A percentile compares a stretch with the other conserved stretches of the same genome.
phyloP scores from a whole-genome alignment of 345 rosid species.

The Eucalyptus brandiana region DNA sequence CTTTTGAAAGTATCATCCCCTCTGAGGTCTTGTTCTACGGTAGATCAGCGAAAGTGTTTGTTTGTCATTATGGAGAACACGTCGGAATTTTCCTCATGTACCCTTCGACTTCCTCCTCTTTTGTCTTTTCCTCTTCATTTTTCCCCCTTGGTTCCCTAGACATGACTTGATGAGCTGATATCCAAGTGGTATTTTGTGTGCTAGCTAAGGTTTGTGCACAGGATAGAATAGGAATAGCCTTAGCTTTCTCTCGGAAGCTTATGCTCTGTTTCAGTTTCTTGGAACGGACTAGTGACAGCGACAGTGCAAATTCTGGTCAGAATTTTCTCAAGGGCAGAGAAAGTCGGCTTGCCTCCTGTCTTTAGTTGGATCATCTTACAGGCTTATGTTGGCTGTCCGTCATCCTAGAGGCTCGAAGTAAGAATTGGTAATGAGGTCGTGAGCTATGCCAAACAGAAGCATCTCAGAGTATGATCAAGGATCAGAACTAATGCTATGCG shows the following conservation, averaged over 20 bases:
- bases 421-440: neutral
- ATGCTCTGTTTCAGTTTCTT: neutral
- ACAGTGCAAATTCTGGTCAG: neutral
- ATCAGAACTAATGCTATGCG: neutral
- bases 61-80: neutral
- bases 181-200: neutral
- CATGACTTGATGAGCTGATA: neutral
- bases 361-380: neutral
- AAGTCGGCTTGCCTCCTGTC: neutral
- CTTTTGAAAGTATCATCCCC: conserved; percentile 1
- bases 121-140: neutral
- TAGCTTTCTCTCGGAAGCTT: neutral
- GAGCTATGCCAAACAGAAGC: neutral
- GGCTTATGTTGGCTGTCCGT: neutral
- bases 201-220: neutral
- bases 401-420: neutral
- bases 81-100: neutral
- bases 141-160: neutral
- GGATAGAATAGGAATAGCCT: neutral
- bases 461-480: neutral
- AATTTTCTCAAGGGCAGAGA: neutral
- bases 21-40: neutral
- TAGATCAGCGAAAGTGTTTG: neutral
- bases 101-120: neutral
- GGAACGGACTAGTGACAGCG: neutral